phyloP scores from a whole-genome alignment of 176 grass and related monocot species.

The Triticum monococcum region DNA sequence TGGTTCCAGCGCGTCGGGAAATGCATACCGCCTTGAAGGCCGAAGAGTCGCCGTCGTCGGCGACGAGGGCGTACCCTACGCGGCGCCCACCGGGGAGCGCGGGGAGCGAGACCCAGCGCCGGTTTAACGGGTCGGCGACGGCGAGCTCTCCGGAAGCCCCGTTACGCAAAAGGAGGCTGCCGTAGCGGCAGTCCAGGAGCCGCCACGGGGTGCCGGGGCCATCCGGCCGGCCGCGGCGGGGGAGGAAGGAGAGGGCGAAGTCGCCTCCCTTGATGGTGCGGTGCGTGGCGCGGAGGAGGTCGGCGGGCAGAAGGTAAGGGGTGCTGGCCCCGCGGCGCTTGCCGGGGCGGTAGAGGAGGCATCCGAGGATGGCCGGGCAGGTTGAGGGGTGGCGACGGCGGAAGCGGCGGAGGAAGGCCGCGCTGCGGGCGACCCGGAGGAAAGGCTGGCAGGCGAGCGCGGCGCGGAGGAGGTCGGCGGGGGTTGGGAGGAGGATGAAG shows the following conservation, averaged over 20 bases:
- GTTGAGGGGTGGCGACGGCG: conserved; percentile 26
- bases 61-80: conserved; percentile 43
- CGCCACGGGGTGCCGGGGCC: neutral
- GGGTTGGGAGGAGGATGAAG: conserved; percentile 29
- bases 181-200: conserved; percentile 41
- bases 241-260: conserved; percentile 34
- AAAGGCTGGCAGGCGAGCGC: conserved; percentile 32
- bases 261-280: neutral
- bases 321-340: neutral
- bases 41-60: conserved; percentile 28
- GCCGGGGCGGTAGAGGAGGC: neutral
- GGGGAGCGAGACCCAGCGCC: neutral
- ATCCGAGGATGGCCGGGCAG: conserved; percentile 38
- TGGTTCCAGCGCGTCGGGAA: neutral
- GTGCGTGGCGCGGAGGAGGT: neutral
- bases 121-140: conserved; percentile 34
- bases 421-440: conserved; percentile 33
- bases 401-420: conserved; percentile 44
- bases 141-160: neutral
- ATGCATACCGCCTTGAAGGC: conserved; percentile 26
- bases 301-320: neutral
- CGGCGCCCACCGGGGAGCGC: neutral
- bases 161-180: conserved; percentile 16
- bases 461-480: conserved; percentile 25
- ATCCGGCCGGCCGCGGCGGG: conserved; percentile 8